Base-by-base conservation (phyloP, 2,329 filamentous ascomycete genomes). In the Pyrenochaeta sp. region DNA sequence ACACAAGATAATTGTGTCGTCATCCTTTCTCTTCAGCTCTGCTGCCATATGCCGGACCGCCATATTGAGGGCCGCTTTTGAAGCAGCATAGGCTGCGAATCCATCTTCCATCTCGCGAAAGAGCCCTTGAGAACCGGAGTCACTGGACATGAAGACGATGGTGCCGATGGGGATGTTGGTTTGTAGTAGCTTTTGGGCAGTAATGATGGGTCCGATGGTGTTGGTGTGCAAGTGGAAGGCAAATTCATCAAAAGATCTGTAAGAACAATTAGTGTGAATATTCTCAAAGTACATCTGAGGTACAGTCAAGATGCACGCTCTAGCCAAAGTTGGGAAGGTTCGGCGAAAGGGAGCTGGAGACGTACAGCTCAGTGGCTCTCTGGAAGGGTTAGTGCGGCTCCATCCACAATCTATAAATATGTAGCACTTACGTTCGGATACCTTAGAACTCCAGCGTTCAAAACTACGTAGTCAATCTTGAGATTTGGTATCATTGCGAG, bases 11-110 rank as follows among this genome's bases (percentile, higher is more conserved):
- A 82, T 78, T 0, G 83, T 84, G 45, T 79, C 72, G 48, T 79
- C 79, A 32, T 80, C 79, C 58, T 82, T 82, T 39, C 84, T 73
- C 66, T 82, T 80, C 49, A 86, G 64, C 61, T 87, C 85, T 0
- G 82, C 83, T 5, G 84, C 84, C 78, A 87, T 82, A 64, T 87
- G 85, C 36, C 83, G 68, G 2, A 86, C 72, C 54, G 82, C 82
- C 74, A 86, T 84, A 61, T 87, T 87, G 52, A 88, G 65, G 0
- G 85, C 85, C 1, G 84, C 81, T 69, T 87, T 87, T 3, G 82
- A 85, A 0, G 84, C 84, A 5, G 81, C 80, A 66, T 87, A 87
- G 10, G 84, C 85, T 0, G 82, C 85, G 58, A 87, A 87, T 0
- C 84, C 84, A 64, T 87, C 85, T 69, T 87, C 84, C 66, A 82